These are phyloP conservation scores for Candida sp. DNA, from an alignment of 1,139 yeast species.

Conservation along the genomic window DNA sequence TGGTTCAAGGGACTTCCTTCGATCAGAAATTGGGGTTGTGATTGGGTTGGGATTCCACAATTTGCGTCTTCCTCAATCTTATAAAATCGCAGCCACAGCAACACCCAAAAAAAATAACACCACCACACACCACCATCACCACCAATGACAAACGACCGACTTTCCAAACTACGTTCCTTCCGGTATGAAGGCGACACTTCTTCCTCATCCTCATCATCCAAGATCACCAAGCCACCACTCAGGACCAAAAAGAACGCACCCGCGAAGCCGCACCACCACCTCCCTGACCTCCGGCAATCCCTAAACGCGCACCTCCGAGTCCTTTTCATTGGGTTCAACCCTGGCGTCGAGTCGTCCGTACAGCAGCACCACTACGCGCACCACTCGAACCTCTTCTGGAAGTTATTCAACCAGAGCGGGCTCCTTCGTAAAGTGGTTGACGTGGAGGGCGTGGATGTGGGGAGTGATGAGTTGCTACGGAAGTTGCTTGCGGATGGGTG, in stretches of 20 bases:
- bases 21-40: too few species aligned
- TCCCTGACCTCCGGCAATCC: constrained; percentile 39
- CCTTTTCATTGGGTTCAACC: constrained; percentile 76
- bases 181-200: too few species aligned
- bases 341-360: constrained; percentile 67
- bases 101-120: not conserved
- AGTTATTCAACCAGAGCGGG: constrained; percentile 57
- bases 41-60: too few species aligned
- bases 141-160: not conserved
- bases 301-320: constrained; percentile 36
- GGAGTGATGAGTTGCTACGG: constrained; percentile 1
- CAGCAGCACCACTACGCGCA: constrained; percentile 81
- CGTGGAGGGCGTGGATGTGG: not conserved
- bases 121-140: not conserved
- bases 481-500: constrained; percentile 33
- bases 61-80: too few species aligned
- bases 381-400: constrained; percentile 73
- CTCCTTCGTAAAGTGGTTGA: constrained; percentile 33
- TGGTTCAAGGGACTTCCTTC: too few species aligned
- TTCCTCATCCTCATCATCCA: not conserved
- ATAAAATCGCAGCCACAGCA: not conserved
- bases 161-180: not conserved
- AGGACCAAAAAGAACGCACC: not conserved
- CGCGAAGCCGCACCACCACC: not conserved
- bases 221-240: not conserved